phyloP scores from a whole-genome alignment of 352 stramenopile species.

The Phytophthora sojae region DNA sequence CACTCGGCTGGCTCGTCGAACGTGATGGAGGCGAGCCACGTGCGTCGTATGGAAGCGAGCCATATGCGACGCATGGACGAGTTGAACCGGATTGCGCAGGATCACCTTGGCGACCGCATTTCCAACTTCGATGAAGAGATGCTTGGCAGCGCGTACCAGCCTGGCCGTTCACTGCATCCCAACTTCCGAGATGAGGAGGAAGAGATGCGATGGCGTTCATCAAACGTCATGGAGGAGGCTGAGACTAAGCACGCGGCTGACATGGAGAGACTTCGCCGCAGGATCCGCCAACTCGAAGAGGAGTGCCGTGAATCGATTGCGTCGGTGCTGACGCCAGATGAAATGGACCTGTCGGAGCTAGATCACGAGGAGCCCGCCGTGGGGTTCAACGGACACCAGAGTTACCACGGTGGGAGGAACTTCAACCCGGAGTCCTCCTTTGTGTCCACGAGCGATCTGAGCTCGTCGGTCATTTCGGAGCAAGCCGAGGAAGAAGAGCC shows the following conservation, averaged over 20 bases:
- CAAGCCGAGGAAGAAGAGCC: slow-evolving; percentile 43
- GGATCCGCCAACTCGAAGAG: slow-evolving; percentile 56
- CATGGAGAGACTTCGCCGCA: slow-evolving; percentile 52
- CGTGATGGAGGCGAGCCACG: slow-evolving; percentile 54
- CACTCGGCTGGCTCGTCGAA: slow-evolving; percentile 39
- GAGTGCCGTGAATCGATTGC: slow-evolving; percentile 68
- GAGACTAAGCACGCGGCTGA: slow-evolving; percentile 52
- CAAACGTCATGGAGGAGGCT: slow-evolving; percentile 55
- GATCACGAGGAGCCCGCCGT: slow-evolving; percentile 31
- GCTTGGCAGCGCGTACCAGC: slow-evolving; percentile 33
- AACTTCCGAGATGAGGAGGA: slow-evolving; percentile 23
- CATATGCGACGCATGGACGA: slow-evolving; percentile 67
- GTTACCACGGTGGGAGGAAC: slow-evolving; percentile 6
- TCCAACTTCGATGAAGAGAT: slow-evolving; percentile 49
- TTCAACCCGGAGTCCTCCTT: slow-evolving; percentile 33
- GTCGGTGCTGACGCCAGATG: slow-evolving; percentile 54
- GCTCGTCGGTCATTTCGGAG: slow-evolving; percentile 41
- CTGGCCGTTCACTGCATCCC: slow-evolving; percentile 22
- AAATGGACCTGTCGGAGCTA: slow-evolving; percentile 56
- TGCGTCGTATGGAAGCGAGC: slow-evolving; percentile 53
- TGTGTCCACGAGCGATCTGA: slow-evolving; percentile 35
- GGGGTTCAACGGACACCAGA: slow-evolving; percentile 14
- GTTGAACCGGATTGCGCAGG: slow-evolving; percentile 57
- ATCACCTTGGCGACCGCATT: slow-evolving; percentile 54
- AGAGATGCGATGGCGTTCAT: slow-evolving; percentile 49